Percentiles rank a stretch among this genome's conserved stretches.
These are phyloP conservation scores for Isatis lusitanica DNA, from an alignment of 441 rosid species.

Conservation along the genomic window DNA sequence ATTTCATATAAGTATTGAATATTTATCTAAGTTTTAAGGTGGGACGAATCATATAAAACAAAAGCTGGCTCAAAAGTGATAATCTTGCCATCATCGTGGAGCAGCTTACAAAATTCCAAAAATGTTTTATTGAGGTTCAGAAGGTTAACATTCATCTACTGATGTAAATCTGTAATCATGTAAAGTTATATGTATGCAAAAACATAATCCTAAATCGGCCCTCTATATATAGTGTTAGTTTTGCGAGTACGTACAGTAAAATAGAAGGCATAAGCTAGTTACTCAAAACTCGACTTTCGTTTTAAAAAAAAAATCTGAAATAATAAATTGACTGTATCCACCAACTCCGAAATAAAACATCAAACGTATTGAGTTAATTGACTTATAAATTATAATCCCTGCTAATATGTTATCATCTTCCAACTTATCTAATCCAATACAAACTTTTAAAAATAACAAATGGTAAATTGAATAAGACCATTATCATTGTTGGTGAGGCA, in stretches of 20 bases:
- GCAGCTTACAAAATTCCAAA: background rate
- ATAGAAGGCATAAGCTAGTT: background rate
- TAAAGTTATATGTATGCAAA: background rate
- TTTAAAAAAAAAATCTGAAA: background rate
- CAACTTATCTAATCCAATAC: slow-evolving; percentile 17
- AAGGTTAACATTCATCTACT: background rate
- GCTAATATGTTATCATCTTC: slow-evolving; percentile 1
- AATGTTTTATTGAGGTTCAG: background rate
- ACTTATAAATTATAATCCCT: background rate
- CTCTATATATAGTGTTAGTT: too few relatives aligned
- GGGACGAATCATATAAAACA: background rate
- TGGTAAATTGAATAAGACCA: background rate
- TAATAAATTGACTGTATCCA: background rate
- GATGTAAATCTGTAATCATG: background rate
- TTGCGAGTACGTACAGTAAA: background rate
- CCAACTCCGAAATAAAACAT: background rate
- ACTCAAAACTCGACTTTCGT: background rate
- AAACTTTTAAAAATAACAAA: background rate
- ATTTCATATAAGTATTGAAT: background rate
- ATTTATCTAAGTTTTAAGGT: background rate
- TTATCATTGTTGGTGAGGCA: slow-evolving; percentile 26
- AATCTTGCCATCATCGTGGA: background rate
- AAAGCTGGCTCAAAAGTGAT: background rate
- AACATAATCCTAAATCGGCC: background rate
- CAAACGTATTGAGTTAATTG: background rate